A percentile compares a stretch with the other conserved stretches of the same genome.
phyloP scores from a whole-genome alignment of 805 yeast genomes.

The Starmerella ratchasimensis region DNA sequence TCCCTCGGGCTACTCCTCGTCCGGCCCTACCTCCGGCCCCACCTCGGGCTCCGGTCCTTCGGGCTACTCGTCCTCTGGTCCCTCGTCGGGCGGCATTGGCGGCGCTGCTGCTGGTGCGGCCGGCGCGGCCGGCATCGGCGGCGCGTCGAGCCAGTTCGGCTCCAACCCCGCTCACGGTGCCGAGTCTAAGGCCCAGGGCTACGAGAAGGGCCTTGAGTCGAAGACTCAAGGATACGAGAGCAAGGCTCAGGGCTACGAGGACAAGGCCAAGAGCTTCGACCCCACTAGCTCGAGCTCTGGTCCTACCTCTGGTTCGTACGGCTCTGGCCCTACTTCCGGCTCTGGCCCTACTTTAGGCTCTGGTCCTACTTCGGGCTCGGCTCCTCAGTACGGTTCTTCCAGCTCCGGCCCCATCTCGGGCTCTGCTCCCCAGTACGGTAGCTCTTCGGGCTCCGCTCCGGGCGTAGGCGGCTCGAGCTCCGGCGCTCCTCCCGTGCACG shows the following conservation, averaged over 20 bases:
- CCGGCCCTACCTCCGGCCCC: not conserved
- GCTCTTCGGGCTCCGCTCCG: not conserved
- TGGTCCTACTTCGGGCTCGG: too few relatives aligned
- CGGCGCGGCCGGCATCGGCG: too few relatives aligned
- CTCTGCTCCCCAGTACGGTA: not conserved
- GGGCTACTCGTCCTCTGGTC: not conserved
- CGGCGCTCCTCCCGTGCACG: too few relatives aligned
- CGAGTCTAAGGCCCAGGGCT: not conserved
- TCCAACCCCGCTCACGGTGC: not conserved
- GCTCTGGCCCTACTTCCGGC: too few relatives aligned
- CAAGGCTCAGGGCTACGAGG: constrained; percentile 1
- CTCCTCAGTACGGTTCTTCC: too few relatives aligned
- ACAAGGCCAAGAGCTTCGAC: not conserved
- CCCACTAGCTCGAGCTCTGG: not conserved
- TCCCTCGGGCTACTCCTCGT: not conserved
- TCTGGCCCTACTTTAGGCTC: too few relatives aligned
- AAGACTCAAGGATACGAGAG: not conserved
- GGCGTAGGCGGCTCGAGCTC: not conserved
- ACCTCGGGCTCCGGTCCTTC: not conserved
- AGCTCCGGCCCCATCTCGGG: too few relatives aligned
- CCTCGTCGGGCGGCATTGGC: too few relatives aligned
- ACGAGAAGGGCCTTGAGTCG: not conserved
- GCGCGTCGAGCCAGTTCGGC: too few relatives aligned
- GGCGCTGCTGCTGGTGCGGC: too few relatives aligned
- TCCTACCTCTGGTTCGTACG: too few relatives aligned